A percentile compares a stretch with the other conserved stretches of the same genome.
phyloP scores from a whole-genome alignment of 352 stramenopile genomes.

The Phytopythium montanum region DNA sequence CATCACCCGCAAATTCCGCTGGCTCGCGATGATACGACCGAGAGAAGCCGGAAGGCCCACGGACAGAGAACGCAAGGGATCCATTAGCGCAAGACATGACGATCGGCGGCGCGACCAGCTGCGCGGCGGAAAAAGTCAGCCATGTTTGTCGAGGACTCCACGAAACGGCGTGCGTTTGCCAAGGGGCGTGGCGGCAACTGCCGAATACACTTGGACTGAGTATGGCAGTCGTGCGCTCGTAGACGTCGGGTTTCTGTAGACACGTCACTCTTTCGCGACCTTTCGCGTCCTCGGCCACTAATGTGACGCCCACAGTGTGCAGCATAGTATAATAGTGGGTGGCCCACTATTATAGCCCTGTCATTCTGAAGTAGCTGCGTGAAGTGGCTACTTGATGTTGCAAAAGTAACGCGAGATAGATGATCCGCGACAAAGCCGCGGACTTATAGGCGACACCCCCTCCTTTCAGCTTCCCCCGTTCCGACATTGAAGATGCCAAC shows the following conservation, averaged over 20 bases:
- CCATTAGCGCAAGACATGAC: background rate
- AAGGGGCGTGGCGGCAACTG: background rate
- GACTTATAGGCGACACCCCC: slow-evolving; percentile 1
- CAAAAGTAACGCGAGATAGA: too few relatives aligned
- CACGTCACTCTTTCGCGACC: too few relatives aligned
- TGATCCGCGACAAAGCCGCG: too few relatives aligned
- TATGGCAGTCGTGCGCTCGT: background rate
- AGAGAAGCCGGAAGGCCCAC: background rate
- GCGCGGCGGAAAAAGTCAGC: background rate
- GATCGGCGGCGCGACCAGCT: background rate
- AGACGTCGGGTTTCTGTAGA: too few relatives aligned
- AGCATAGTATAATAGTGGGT: too few relatives aligned
- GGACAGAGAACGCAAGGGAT: background rate
- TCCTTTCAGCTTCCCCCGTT: background rate
- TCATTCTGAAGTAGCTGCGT: too few relatives aligned
- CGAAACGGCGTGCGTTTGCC: background rate
- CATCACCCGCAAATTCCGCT: background rate
- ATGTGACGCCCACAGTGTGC: too few relatives aligned
- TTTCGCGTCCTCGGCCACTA: too few relatives aligned
- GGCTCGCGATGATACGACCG: background rate
- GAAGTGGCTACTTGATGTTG: too few relatives aligned
- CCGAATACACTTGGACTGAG: background rate
- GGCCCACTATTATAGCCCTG: too few relatives aligned
- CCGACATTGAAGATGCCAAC: slow-evolving; percentile 8
- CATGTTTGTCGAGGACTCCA: background rate